Evolutionary conservation across 306 rosid genomes (phyloP), one percentile per base, ranked within the genome.

Genomic region (Sicyos baderoa): DNA sequence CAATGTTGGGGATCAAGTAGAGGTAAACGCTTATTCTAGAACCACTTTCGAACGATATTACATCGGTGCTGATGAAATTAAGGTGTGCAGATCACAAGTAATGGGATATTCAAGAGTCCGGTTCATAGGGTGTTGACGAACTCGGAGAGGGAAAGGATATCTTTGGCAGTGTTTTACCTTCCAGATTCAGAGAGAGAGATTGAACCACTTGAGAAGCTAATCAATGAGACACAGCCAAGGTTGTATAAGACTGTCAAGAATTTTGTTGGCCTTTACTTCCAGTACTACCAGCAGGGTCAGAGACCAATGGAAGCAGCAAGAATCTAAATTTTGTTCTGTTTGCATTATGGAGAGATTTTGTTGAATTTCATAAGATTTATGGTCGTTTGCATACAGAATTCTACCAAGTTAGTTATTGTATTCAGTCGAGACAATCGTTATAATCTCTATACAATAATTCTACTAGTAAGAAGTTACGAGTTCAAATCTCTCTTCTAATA

Each of bases 1-100:
- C 56, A 89, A 91, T 48, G 82, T 91, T 47, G 97, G 97, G 63
- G 97, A 91, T 73, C 96, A 87, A 82, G 74, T 70, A 14, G 93
- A 89, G 93, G 96, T 89, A 80, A 54, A 3, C 15, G 10, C 29
- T 45, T 45, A 6, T 35, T 35, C 42, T 6, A 6, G 6, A 35
- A 35, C 8, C 42, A 35, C 3, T 35, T 35, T 35, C 42, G 8
- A 35, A 35, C 42, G 42, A 35, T 35, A 8, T 35, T 29, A 35
- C 42, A 29, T 3, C 35, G 4, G 35, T 35, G 8, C 42, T 35
- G 42, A 35, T 6, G 42, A 35, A 35, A 35, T 35, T 6, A 35
- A 35, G 6, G 7, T 35, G 42, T 40, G 52, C n/a, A 48, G 83
- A 75, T 79, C 32, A 50, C 71, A 53, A 87, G 86, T 72, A 87